These are phyloP conservation scores for Glutinoglossum americanum DNA, from an alignment of 495 filamentous ascomycete species.

Conservation along the genomic window DNA sequence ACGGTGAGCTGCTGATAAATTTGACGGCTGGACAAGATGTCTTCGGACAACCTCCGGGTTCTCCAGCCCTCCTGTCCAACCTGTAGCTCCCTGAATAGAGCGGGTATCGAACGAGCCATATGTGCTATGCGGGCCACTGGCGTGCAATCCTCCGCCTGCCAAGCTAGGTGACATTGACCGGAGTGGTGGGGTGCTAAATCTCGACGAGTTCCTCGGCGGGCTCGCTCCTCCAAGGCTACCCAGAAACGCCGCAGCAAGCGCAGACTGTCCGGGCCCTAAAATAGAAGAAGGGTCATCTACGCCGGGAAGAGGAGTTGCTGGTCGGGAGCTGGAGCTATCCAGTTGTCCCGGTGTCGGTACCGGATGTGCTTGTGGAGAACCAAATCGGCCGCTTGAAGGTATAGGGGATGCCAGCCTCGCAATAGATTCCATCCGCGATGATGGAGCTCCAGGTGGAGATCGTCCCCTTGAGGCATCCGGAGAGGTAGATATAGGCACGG, in stretches of 20 bases:
- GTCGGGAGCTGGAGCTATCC: slow-evolving; percentile 15
- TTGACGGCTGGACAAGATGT: slow-evolving; percentile 52
- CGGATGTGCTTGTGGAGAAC: slow-evolving; percentile 25
- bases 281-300: slow-evolving; percentile 24
- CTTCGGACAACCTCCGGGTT: slow-evolving; percentile 63
- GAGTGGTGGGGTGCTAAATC: slow-evolving; percentile 24
- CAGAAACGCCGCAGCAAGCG: slow-evolving; percentile 54
- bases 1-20: slow-evolving; percentile 10
- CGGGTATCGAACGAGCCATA: slow-evolving; percentile 65
- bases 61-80: slow-evolving; percentile 28
- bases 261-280: slow-evolving; percentile 49
- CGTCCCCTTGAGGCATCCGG: not conserved
- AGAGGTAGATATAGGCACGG: slow-evolving; percentile 1
- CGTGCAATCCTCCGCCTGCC: slow-evolving; percentile 22
- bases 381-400: slow-evolving; percentile 27
- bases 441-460: not conserved
- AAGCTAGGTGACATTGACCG: slow-evolving; percentile 32
- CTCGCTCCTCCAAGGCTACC: slow-evolving; percentile 24
- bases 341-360: too few species aligned
- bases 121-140: slow-evolving; percentile 34
- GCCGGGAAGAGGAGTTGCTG: slow-evolving; percentile 30
- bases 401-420: slow-evolving; percentile 54
- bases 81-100: slow-evolving; percentile 17
- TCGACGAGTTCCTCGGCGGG: slow-evolving; percentile 4
- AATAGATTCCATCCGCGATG: slow-evolving; percentile 39